Percentiles rank a stretch among this genome's conserved stretches.
phyloP scores from a whole-genome alignment of 805 yeast species.

The Zygosaccharomyces kombuchaensis region DNA sequence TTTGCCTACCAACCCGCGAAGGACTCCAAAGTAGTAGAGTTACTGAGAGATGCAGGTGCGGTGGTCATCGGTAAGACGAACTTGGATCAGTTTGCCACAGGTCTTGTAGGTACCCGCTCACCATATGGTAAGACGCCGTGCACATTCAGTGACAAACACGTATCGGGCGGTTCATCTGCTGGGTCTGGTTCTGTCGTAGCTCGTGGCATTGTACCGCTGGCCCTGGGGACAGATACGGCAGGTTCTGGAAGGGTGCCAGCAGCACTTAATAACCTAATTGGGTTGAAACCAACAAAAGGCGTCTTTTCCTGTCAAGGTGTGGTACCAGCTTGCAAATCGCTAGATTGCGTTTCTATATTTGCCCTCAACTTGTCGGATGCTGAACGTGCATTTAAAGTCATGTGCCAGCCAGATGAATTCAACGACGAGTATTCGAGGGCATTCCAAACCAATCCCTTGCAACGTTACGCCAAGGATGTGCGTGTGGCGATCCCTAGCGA shows the following conservation, averaged over 20 bases:
- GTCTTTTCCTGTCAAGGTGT: slow-evolving; percentile 83
- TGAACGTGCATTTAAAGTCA: slow-evolving; percentile 62
- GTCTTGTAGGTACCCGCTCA: slow-evolving; percentile 90
- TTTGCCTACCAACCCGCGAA: slow-evolving; percentile 61
- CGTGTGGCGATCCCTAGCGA: slow-evolving; percentile 72
- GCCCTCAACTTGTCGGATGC: slow-evolving; percentile 78
- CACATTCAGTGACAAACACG: slow-evolving; percentile 71
- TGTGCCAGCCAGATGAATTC: slow-evolving; percentile 65
- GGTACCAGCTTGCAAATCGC: slow-evolving; percentile 95
- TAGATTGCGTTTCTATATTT: slow-evolving; percentile 89
- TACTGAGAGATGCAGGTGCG: slow-evolving; percentile 87
- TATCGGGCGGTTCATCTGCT: slow-evolving; percentile 92
- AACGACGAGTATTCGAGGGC: slow-evolving; percentile 78
- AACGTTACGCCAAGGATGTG: slow-evolving; percentile 54
- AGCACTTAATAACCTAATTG: slow-evolving; percentile 83
- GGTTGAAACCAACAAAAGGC: slow-evolving; percentile 91
- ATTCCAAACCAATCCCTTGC: slow-evolving; percentile 62
- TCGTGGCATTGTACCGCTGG: slow-evolving; percentile 80
- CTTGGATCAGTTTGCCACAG: slow-evolving; percentile 96
- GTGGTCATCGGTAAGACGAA: slow-evolving; percentile 91
- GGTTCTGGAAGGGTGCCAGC: slow-evolving; percentile 99
- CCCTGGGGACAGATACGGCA: slow-evolving; percentile 96
- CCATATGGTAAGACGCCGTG: slow-evolving; percentile 90
- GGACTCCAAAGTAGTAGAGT: slow-evolving; percentile 71
- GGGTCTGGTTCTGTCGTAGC: slow-evolving; percentile 94